phyloP scores from a whole-genome alignment of 2,329 filamentous ascomycete species.

The Mariannaea elegans region DNA sequence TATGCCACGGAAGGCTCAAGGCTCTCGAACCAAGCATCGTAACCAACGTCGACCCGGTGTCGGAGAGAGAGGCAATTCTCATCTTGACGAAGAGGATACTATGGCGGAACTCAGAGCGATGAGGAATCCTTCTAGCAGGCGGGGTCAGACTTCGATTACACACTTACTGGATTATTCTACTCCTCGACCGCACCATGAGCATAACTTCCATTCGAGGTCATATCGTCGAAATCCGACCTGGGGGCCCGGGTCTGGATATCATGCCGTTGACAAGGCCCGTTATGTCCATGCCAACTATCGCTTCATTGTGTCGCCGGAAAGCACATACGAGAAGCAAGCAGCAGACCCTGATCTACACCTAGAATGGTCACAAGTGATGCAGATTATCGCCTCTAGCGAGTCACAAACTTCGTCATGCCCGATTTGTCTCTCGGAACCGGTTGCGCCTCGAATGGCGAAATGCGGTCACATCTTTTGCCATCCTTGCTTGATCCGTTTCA shows the following conservation, averaged over 20 bases:
- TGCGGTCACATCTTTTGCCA: slow-evolving; percentile 98
- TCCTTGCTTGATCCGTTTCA: slow-evolving; percentile 91
- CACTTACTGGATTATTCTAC: slow-evolving; percentile 93
- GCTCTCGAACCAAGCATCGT: slow-evolving; percentile 82
- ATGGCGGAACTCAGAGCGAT: slow-evolving; percentile 79
- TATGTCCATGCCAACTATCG: slow-evolving; percentile 96
- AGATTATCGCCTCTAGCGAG: slow-evolving; percentile 88
- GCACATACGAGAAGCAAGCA: slow-evolving; percentile 81
- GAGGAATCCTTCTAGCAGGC: slow-evolving; percentile 71
- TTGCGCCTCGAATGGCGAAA: slow-evolving; percentile 94
- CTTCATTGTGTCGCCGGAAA: slow-evolving; percentile 88
- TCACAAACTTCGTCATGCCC: slow-evolving; percentile 91
- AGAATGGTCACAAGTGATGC: slow-evolving; percentile 89
- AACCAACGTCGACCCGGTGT: slow-evolving; percentile 75
- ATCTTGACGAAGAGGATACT: slow-evolving; percentile 80
- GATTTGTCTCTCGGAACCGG: slow-evolving; percentile 91
- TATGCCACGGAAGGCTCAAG: slow-evolving; percentile 78
- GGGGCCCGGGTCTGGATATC: slow-evolving; percentile 88
- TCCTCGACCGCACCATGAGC: slow-evolving; percentile 74
- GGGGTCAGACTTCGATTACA: slow-evolving; percentile 96
- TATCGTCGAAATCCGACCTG: slow-evolving; percentile 79
- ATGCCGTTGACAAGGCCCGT: slow-evolving; percentile 89
- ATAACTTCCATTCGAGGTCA: slow-evolving; percentile 61
- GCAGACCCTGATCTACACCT: slow-evolving; percentile 88
- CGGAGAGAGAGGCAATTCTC: slow-evolving; percentile 45